Evolutionary conservation across 768 basidiomycete species (phyloP).

Genomic region (Pleurotus djamor): DNA sequence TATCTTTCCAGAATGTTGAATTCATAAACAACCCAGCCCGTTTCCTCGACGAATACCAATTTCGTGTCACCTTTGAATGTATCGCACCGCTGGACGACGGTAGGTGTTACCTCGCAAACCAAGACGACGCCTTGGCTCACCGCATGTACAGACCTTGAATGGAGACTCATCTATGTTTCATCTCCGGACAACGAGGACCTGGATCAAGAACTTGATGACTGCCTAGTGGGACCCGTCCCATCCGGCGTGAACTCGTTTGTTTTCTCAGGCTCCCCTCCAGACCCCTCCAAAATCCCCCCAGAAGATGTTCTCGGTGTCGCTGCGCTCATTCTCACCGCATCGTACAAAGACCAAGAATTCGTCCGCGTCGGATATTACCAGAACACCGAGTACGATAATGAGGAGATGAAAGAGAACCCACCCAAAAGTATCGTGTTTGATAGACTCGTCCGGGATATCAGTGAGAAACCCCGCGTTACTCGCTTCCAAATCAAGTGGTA

Average conservation of each 20-base stretch:
- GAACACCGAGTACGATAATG: constrained; percentile 97
- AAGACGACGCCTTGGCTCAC: background rate
- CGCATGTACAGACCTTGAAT: constrained; percentile 78
- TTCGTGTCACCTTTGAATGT: constrained; percentile 97
- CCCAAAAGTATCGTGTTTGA: constrained; percentile 74
- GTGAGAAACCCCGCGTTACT: constrained; percentile 90
- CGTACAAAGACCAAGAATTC: constrained; percentile 96
- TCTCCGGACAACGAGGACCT: constrained; percentile 88
- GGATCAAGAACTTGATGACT: constrained; percentile 97
- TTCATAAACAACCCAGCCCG: constrained; percentile 92
- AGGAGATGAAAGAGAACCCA: constrained; percentile 80
- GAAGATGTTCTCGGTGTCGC: constrained; percentile 96
- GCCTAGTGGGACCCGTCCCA: constrained; percentile 96
- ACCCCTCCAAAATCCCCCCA: constrained; percentile 79
- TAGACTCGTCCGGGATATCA: constrained; percentile 82
- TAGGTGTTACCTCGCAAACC: constrained; percentile 24
- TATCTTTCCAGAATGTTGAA: constrained; percentile 63
- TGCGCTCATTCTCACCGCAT: constrained; percentile 94
- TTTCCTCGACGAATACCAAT: constrained; percentile 88
- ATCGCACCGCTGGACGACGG: constrained; percentile 90
- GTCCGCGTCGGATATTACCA: constrained; percentile 99
- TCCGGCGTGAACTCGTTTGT: constrained; percentile 97
- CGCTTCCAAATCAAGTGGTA: constrained; percentile 89
- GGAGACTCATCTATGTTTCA: constrained; percentile 97
- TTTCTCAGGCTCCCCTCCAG: constrained; percentile 86